A percentile compares a stretch with the other conserved stretches of the same genome.
phyloP scores from a whole-genome alignment of 768 basidiomycete genomes.

The Calocybe cyanea region DNA sequence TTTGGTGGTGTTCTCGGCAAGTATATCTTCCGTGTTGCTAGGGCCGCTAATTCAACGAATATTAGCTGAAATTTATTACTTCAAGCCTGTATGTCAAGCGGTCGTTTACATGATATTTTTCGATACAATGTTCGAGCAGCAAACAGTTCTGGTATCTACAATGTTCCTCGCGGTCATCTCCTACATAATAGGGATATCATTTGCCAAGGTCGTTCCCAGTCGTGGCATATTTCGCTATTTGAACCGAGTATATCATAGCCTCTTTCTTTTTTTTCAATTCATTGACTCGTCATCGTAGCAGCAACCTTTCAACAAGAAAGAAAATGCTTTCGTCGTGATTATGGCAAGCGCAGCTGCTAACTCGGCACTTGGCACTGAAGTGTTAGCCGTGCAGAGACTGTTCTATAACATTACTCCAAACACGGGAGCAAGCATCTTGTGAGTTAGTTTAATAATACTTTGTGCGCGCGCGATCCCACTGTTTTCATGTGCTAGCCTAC shows the following conservation, averaged over 20 bases:
- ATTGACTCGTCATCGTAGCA: conserved; percentile 15
- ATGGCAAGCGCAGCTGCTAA: conserved; percentile 55
- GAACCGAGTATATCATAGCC: conserved; percentile 44
- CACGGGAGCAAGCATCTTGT: conserved; percentile 40
- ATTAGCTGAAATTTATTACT: conserved; percentile 57
- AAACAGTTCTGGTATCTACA: conserved; percentile 47
- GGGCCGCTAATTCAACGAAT: conserved; percentile 11
- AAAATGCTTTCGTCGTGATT: conserved; percentile 55
- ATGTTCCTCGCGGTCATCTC: conserved; percentile 53
- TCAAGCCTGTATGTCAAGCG: conserved; percentile 42
- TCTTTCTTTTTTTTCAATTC: background rate
- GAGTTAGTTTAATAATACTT: conserved; percentile 1
- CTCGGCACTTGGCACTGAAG: conserved; percentile 49
- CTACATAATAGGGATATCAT: conserved; percentile 43
- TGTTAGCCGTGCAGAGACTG: conserved; percentile 50
- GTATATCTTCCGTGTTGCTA: conserved; percentile 2
- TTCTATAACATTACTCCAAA: conserved; percentile 53
- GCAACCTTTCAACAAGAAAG: conserved; percentile 59
- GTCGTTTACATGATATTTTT: background rate
- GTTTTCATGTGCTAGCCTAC: conserved; percentile 21
- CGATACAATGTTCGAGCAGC: conserved; percentile 25
- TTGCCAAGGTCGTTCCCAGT: conserved; percentile 45
- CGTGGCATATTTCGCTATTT: conserved; percentile 43
- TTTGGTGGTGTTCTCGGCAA: conserved; percentile 49
- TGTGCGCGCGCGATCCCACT: too few species aligned